Evolutionary conservation across 2,329 filamentous ascomycete species (phyloP).

Genomic region (Colletotrichum sp.): DNA sequence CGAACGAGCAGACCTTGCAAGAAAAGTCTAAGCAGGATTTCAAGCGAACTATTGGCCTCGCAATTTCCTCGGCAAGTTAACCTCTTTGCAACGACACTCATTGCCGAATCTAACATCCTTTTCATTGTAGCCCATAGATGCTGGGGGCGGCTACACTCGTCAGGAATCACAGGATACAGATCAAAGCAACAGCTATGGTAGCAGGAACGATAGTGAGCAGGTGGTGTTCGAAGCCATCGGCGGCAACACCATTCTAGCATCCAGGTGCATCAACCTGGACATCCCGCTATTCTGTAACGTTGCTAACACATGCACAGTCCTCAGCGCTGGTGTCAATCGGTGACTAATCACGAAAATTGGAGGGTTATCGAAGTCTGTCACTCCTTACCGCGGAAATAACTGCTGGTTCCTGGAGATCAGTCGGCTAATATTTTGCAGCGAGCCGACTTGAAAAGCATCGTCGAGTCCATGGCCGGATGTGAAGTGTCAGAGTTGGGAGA

Average conservation of each 20-base stretch:
- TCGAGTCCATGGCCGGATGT: not conserved
- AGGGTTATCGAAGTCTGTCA: not conserved
- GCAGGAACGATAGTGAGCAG: not conserved
- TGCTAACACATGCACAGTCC: not conserved
- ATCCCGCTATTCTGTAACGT: no score
- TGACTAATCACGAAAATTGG: not conserved
- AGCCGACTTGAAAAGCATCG: not conserved
- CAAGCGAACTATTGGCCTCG: not conserved
- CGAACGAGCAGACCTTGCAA: not conserved
- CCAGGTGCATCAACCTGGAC: not conserved
- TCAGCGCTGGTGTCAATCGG: not conserved
- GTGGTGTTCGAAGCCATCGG: slow-evolving; percentile 7
- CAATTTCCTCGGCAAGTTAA: not conserved
- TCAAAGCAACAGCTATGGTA: not conserved
- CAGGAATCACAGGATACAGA: not conserved
- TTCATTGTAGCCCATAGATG: not conserved
- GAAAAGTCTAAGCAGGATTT: not conserved
- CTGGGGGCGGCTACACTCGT: not conserved
- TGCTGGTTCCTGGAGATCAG: not conserved
- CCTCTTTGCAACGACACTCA: not conserved
- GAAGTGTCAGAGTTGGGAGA: not conserved
- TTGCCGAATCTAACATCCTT: not conserved
- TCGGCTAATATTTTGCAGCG: not conserved
- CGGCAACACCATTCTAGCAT: slow-evolving; percentile 7
- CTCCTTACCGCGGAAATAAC: not conserved